A percentile compares a stretch with the other conserved stretches of the same genome.
Conservation (phyloP, 768 basidiomycete species). For the Leccinum boreale region DNA sequence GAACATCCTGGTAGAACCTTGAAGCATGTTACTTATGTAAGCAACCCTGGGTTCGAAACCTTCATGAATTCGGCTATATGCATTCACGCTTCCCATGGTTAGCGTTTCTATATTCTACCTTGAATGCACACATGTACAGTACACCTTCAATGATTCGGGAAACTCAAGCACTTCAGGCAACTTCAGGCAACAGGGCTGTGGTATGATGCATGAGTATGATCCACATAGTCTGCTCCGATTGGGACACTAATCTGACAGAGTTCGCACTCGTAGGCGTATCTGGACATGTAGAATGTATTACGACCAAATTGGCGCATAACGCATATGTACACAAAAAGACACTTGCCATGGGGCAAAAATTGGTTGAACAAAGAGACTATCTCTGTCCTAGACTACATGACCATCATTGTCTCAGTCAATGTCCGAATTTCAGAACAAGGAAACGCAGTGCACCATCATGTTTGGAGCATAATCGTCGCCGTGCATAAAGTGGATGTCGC, state of each 20-base stretch:
- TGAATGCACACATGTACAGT: too few species aligned
- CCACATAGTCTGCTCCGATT: too few species aligned
- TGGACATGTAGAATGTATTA: constrained; percentile 15
- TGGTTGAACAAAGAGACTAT: constrained; percentile 25
- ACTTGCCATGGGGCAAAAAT: constrained; percentile 21
- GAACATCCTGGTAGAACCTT: too few species aligned
- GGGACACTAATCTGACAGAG: constrained; percentile 20
- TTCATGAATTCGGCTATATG: too few species aligned
- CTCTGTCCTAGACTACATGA: constrained; percentile 18
- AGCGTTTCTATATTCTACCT: too few species aligned
- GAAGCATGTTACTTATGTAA: too few species aligned
- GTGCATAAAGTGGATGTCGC: constrained; percentile 45
- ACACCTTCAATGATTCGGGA: too few species aligned
- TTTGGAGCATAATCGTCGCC: constrained; percentile 25
- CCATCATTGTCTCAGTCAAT: background rate
- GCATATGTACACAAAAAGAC: background rate
- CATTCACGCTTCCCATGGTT: too few species aligned
- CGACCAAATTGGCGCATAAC: background rate
- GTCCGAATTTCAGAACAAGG: background rate
- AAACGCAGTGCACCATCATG: constrained; percentile 16
- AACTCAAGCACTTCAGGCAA: too few species aligned
- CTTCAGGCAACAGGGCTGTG: too few species aligned
- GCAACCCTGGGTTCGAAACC: too few species aligned
- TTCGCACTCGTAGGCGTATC: constrained; percentile 40
- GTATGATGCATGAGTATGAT: too few species aligned